Evolutionary conservation across 805 yeast species (phyloP), one percentile per base, ranked within the genome.

Genomic region (Starmerella floricola): DNA sequence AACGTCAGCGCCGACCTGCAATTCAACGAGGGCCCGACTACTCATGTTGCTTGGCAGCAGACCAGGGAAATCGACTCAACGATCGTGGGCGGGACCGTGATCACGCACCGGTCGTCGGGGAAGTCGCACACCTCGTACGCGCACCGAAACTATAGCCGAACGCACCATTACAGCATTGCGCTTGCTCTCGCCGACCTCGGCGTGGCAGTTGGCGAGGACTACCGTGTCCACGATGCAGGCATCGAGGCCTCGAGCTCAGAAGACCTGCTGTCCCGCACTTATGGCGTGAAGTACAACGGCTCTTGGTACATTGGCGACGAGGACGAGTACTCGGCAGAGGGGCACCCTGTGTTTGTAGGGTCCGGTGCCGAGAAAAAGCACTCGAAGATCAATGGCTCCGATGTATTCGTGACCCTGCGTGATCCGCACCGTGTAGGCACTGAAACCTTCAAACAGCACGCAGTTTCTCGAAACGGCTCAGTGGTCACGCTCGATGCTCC

Each of bases 381-480:
- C 21, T 28, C 13, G 24, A 6, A 12, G 17, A 13, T 23, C 17
- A 41, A 45, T 18, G 45, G 44, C 24, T 36, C 48, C 3, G 45
- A 45, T 20, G 42, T 41, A n/a, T 33, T 30, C 6, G 41, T 45
- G 16, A 37, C 20, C 17, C 19, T 23, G 31, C 20, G 27, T n/a
- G 45, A 40, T 20, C 46, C 46, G 15, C 36, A 28, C 17, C 31
- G 36, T n/a, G 6, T 13, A 8, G 39, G 31, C n/a, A 31, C 38
- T 8, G 15, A 15, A 19, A 36, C 44, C 10, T 17, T 20, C 21
- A 38, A 33, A 24, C 39, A 16, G 38, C 48, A 41, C 30, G 48
- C 45, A 2, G 20, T 41, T 3, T 36, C 45, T 8, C 42, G 42
- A 17, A 41, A 45, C 23, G 48, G 48, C 23, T 19, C 29, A 6